Base-by-base conservation (phyloP, 345 rosid species). In the Arabis alpina region DNA sequence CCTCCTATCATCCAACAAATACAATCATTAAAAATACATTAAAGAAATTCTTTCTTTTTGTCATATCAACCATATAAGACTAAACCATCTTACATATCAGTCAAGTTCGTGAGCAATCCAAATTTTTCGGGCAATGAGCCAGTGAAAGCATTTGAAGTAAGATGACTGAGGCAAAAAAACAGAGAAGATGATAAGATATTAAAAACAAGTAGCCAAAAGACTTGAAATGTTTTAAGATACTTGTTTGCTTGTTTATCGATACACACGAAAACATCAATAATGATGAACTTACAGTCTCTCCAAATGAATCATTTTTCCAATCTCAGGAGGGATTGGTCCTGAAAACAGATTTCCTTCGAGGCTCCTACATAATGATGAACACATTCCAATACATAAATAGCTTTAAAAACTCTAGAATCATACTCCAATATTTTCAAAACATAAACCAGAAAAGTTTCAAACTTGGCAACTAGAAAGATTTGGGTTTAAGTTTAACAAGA, bases 271-370 rank as follows among this genome's bases (percentile, higher is more conserved):
- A 52, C 57, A 45, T 19, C 23, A 19, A 19, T 19, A 19, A 19
- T 19, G 23, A 37, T 34, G 66, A 59, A 44, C 28, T 79, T 87
- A 93, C 98, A 88, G 73, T 81, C 78, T 87, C 79, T 88, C 79
- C 66, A 93, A 78, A 67, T 76, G 82, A 71, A 66, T 64, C 82
- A 90, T 47, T 24, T 71, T 82, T 64, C 87, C 83, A 51, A 90
- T 88, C 50, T 84, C 87, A 55, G 84, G 88, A 16, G 96, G 97
- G 69, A 93, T 88, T 47, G 71, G 73, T 58, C 98, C 97, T 1
- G 86, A 76, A 79, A 88, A 90, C 6, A 0, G 67, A 79, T 90
- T 93, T 52, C 96, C 98, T 84, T 93, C 97, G 5, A 90, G 80
- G 73, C 89, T 90, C 87, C 97, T 90, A 82, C 71, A 36, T 53